phyloP scores from a whole-genome alignment of 2,329 filamentous ascomycete species.

The Aspergillus clavatus region DNA sequence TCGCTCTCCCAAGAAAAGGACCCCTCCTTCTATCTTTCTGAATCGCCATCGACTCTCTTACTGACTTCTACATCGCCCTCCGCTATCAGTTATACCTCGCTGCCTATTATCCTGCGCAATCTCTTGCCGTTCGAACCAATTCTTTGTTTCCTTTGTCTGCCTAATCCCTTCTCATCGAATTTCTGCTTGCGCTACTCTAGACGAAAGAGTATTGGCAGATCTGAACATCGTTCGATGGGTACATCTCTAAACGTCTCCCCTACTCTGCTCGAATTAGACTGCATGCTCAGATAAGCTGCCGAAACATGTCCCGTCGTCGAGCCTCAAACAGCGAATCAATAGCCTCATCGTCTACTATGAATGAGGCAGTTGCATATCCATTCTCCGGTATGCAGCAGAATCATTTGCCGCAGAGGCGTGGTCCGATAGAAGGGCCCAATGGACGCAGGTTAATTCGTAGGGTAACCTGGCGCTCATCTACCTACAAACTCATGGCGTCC shows the following conservation, averaged over 20 bases:
- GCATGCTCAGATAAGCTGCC: conserved; percentile 15
- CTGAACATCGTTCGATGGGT: background rate
- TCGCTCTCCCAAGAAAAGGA: background rate
- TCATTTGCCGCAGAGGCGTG: conserved; percentile 26
- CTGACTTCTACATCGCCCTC: background rate
- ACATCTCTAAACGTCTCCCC: conserved; percentile 1
- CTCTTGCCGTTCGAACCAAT: too few species aligned
- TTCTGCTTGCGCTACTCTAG: background rate
- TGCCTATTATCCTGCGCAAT: too few species aligned
- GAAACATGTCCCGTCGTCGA: conserved; percentile 35
- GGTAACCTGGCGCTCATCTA: conserved; percentile 41
- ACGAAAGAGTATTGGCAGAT: background rate
- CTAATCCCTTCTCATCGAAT: background rate
- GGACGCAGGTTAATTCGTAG: conserved; percentile 37
- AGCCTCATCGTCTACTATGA: conserved; percentile 25
- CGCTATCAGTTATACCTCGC: background rate
- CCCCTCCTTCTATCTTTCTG: background rate
- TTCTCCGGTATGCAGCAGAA: conserved; percentile 25
- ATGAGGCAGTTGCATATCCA: conserved; percentile 33
- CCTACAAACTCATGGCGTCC: conserved; percentile 39
- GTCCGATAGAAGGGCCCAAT: conserved; percentile 39
- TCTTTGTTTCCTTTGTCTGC: too few species aligned
- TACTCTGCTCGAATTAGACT: conserved; percentile 2
- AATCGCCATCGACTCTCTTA: background rate
- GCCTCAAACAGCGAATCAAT: conserved; percentile 33